A percentile compares a stretch with the other conserved stretches of the same genome.
These are phyloP conservation scores for Thraustochytrium sp. DNA, from an alignment of 352 stramenopile genomes.

Conservation along the genomic window DNA sequence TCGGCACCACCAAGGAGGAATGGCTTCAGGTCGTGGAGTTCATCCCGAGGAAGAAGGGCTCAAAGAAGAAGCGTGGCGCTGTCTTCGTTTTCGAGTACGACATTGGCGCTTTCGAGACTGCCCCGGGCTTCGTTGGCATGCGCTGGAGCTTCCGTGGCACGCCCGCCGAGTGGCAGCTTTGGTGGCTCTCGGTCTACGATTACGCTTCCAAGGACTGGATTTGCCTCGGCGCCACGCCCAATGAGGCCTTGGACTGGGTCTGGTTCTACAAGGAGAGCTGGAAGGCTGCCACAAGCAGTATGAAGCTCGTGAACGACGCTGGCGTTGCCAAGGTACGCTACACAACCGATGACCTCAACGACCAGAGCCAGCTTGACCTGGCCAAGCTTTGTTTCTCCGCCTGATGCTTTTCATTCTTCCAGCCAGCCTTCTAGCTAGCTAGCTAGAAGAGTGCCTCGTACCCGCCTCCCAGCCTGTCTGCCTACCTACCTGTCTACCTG, in stretches of 20 bases:
- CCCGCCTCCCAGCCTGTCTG: no score
- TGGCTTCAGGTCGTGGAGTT: background rate
- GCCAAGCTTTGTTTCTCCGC: constrained; percentile 6
- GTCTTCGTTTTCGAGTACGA: background rate
- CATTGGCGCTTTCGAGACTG: background rate
- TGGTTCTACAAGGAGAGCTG: background rate
- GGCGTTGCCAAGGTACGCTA: background rate
- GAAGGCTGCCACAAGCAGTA: background rate
- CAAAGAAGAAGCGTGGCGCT: background rate
- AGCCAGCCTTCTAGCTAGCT: no score
- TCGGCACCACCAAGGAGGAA: background rate
- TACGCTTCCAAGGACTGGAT: background rate
- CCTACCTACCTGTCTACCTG: no score
- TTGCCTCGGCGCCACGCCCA: background rate
- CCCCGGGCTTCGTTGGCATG: background rate
- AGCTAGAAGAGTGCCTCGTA: no score
- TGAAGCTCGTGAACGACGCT: background rate
- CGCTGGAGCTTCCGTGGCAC: background rate
- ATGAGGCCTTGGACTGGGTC: background rate
- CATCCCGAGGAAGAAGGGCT: background rate
- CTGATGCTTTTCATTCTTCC: no score
- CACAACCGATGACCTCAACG: background rate
- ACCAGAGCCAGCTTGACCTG: background rate
- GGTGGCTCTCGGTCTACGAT: background rate
- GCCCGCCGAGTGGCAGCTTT: background rate